These are phyloP conservation scores for Plasmodium malariae DNA, from an alignment of 169 alveolate species.

Conservation along the genomic window DNA sequence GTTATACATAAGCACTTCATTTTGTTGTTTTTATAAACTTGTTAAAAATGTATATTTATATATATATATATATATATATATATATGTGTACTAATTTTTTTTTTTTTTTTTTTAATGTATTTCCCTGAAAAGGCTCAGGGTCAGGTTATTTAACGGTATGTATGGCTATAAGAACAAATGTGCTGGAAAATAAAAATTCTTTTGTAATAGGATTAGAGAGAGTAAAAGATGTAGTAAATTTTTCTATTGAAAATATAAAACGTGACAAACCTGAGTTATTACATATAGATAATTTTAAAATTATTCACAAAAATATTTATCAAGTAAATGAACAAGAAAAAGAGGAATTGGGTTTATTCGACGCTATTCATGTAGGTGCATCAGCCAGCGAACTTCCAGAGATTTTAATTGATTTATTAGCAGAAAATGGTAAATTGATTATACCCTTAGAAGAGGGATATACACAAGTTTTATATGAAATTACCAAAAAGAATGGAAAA, in stretches of 20 bases:
- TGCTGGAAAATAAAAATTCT: slow-evolving; percentile 59
- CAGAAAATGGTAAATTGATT: slow-evolving; percentile 66
- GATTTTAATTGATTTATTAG: slow-evolving; percentile 50
- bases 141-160: slow-evolving; percentile 75
- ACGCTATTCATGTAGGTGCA: slow-evolving; percentile 78
- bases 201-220: slow-evolving; percentile 71
- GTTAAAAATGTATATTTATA: neutral
- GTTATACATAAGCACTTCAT: too few species aligned
- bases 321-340: slow-evolving; percentile 72
- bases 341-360: slow-evolving; percentile 60
- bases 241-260: slow-evolving; percentile 58
- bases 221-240: slow-evolving; percentile 62
- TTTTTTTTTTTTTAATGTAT: too few species aligned
- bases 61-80: neutral
- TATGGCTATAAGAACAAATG: slow-evolving; percentile 71
- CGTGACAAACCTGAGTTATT: slow-evolving; percentile 75
- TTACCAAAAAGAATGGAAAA: slow-evolving; percentile 65
- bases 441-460: slow-evolving; percentile 68
- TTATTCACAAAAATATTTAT: slow-evolving; percentile 73
- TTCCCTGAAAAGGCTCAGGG: slow-evolving; percentile 75
- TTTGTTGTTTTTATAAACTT: too few species aligned
- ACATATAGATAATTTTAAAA: slow-evolving; percentile 60
- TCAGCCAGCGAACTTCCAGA: slow-evolving; percentile 79
- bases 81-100: neutral
- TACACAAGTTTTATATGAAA: slow-evolving; percentile 76